Percentiles rank a stretch among this genome's conserved stretches.
These are phyloP conservation scores for Aquilaria sinensis DNA, from an alignment of 345 rosid species.

Conservation along the genomic window DNA sequence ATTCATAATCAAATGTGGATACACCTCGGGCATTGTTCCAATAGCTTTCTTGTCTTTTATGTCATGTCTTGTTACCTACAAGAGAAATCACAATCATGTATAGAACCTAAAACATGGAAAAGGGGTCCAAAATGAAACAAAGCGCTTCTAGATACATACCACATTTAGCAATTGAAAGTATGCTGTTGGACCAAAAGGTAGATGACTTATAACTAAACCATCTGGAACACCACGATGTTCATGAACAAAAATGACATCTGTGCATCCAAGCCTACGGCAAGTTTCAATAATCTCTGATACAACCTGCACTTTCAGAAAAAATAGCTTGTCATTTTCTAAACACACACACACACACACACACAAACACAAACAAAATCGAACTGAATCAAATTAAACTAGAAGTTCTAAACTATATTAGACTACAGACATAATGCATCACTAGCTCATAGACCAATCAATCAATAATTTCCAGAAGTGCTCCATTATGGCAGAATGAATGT, in stretches of 20 bases:
- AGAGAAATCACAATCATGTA: slow-evolving; percentile 1
- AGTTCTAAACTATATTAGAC: not conserved
- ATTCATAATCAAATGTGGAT: slow-evolving; percentile 80
- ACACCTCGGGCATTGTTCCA: slow-evolving; percentile 90
- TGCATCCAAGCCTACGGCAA: slow-evolving; percentile 77
- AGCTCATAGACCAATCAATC: not conserved
- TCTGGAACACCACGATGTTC: slow-evolving; percentile 92
- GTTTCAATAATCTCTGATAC: slow-evolving; percentile 87
- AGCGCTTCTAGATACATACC: slow-evolving; percentile 40
- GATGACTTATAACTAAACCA: slow-evolving; percentile 74
- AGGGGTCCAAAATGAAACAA: slow-evolving; percentile 8
- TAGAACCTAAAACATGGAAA: slow-evolving; percentile 5
- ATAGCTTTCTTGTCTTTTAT: slow-evolving; percentile 61
- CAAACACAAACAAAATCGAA: not conserved
- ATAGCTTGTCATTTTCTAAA: not conserved
- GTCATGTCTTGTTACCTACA: slow-evolving; percentile 94
- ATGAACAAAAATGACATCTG: slow-evolving; percentile 86
- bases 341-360: no score
- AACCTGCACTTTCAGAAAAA: slow-evolving; percentile 41
- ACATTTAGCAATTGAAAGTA: slow-evolving; percentile 84
- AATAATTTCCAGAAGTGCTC: not conserved
- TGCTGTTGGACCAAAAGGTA: slow-evolving; percentile 96
- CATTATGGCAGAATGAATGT: no score
- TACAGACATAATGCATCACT: not conserved
- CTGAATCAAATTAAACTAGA: not conserved